Percentiles rank a stretch among this genome's conserved stretches.
These are phyloP conservation scores for Ascocoryne sarcoides DNA, from an alignment of 2,329 filamentous ascomycete genomes.

Conservation along the genomic window DNA sequence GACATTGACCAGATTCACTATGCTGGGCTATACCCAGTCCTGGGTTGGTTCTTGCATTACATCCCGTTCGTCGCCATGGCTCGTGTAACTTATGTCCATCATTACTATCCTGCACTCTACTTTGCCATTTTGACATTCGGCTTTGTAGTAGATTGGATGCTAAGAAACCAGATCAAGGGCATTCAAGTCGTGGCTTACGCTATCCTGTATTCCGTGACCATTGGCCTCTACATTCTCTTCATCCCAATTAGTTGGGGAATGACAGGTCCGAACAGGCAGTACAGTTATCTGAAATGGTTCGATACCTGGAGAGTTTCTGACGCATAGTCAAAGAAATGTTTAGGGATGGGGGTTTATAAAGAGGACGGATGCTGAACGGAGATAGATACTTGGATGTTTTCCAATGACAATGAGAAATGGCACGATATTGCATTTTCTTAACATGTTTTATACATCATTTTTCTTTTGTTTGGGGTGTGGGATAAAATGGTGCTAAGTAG, in stretches of 20 bases:
- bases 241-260: conserved; percentile 95
- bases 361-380: background rate
- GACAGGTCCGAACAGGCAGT: conserved; percentile 74
- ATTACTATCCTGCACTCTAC: conserved; percentile 97
- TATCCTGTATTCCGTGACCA: conserved; percentile 61
- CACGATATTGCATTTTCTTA: background rate
- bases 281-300: conserved; percentile 91
- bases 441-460: background rate
- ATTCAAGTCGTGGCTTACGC: conserved; percentile 64
- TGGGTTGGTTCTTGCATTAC: conserved; percentile 96
- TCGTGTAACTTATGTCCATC: conserved; percentile 96
- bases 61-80: conserved; percentile 95
- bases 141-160: conserved; percentile 80
- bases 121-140: conserved; percentile 87
- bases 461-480: background rate
- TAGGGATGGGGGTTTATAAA: background rate
- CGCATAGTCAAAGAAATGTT: conserved; percentile 17
- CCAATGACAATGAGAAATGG: background rate
- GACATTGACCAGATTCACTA: conserved; percentile 96
- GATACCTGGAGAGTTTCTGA: conserved; percentile 56
- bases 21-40: conserved; percentile 78
- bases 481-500: background rate
- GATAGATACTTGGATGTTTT: background rate
- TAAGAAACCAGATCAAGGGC: conserved; percentile 54
- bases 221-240: conserved; percentile 83